Evolutionary conservation across 1,284 basidiomycete species (phyloP).

Genomic region (Austroboletus novae-zelandiae): DNA sequence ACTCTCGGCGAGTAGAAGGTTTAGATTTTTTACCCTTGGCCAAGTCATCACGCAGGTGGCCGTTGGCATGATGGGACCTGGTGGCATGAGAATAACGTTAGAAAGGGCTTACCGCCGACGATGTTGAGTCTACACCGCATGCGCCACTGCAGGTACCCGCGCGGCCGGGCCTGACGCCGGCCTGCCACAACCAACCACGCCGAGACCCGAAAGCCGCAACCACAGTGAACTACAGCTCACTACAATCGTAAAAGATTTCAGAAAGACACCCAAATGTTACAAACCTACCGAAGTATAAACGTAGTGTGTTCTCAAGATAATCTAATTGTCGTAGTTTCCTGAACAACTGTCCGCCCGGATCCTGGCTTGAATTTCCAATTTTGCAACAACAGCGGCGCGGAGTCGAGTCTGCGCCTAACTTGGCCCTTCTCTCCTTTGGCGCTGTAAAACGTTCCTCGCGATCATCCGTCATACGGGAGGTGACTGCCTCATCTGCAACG

Average conservation of each 20-base stretch:
- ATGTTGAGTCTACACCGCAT: no score
- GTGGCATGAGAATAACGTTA: neutral
- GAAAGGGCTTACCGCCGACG: neutral
- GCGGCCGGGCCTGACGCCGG: no score
- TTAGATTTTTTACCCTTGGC: neutral
- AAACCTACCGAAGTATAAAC: no score
- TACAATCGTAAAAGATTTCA: no score
- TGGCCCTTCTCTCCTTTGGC: constrained; percentile 5
- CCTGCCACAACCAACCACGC: no score
- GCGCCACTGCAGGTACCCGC: no score
- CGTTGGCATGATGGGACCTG: neutral
- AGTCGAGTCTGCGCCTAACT: constrained; percentile 19
- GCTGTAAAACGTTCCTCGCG: constrained; percentile 20
- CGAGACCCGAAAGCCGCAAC: no score
- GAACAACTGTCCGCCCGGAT: no score
- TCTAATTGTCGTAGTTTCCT: no score
- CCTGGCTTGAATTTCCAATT: neutral
- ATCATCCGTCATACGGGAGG: constrained; percentile 9
- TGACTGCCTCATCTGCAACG: constrained; percentile 22
- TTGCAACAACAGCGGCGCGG: constrained; percentile 2
- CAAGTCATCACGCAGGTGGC: neutral
- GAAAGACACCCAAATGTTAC: no score
- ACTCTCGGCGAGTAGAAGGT: neutral
- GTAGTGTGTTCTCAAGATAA: no score
- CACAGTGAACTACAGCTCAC: no score